Conservation (phyloP, 805 yeast species). For the Metahyphopichia silvanorum region DNA sequence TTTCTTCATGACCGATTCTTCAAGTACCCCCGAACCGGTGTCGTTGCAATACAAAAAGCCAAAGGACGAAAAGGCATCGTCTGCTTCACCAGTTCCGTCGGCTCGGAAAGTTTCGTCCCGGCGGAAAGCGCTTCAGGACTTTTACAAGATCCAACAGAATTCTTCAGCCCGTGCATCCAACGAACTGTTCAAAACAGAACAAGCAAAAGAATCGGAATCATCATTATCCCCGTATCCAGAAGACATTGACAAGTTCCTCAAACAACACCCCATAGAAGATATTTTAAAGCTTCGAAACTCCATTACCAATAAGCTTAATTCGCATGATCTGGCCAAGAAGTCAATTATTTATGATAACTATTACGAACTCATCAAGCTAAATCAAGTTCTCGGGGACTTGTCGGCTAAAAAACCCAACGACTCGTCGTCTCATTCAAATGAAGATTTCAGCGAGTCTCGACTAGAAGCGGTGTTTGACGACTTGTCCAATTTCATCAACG, state of each 20-base stretch:
- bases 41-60: not conserved
- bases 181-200: constrained; percentile 6
- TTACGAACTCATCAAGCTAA: constrained; percentile 67
- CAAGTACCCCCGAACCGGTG: no score
- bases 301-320: constrained; percentile 44
- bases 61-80: constrained; percentile 3
- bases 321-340: constrained; percentile 60
- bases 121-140: constrained; percentile 41
- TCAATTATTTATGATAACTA: constrained; percentile 73
- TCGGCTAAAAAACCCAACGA: constrained; percentile 8
- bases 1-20: no score
- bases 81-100: constrained; percentile 4
- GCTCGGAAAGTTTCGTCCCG: constrained; percentile 34
- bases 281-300: constrained; percentile 28
- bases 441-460: not conserved
- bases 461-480: constrained; percentile 20
- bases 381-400: constrained; percentile 44
- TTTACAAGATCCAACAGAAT: constrained; percentile 31
- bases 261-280: constrained; percentile 22
- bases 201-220: constrained; percentile 1
- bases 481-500: constrained; percentile 18
- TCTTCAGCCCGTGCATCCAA: no score
- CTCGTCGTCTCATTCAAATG: not conserved
- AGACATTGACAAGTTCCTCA: constrained; percentile 16
- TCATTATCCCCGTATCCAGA: constrained; percentile 11